Evolutionary conservation across 2,329 filamentous ascomycete genomes (phyloP), one percentile per base, ranked within the genome.

Genomic region (Alternaria viburni): DNA sequence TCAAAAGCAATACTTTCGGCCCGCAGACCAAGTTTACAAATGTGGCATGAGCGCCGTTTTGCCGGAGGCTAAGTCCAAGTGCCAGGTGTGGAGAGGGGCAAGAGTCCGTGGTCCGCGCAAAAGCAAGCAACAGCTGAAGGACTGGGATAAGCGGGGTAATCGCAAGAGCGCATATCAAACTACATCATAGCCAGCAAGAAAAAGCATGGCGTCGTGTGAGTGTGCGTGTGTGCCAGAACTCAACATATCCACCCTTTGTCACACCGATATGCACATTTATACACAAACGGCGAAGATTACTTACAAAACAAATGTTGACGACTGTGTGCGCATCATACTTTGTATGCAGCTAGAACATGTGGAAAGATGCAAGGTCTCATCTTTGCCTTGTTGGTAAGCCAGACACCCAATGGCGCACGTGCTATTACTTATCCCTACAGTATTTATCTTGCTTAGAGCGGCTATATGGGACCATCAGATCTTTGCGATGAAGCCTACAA

Each of bases 1-100:
- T 56, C 54, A 56, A 46, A 56, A 56, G 54, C 54, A 56, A 59
- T 30, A 9, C 15, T 12, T n/a, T n/a, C 21, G 17, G 30, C 30
- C 28, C 13, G 19, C 49, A 28, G 49, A 23, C 19, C 19, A 36
- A 36, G 6, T 52, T 12, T 41, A 52, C 49, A 21, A 52, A 11
- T 52, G 19, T 52, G 49, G 28, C 30, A 36, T 41, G 49, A 36
- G 28, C 32, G 49, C 49, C 49, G 49, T 52, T 52, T 41, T 41
- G 30, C 49, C 13, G 49, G 32, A 28, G 49, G 19, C 49, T 41
- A 52, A 52, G 49, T 25, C 28, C 28, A 36, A 52, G 49, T 52
- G 49, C 28, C 19, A n/a, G 49, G 21, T 23, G 28, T 23, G 49
- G 30, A 36, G 49, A 52, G 30, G 19, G 28, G 49, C 8, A 12